Conservation (phyloP, 805 yeast genomes). For the Isabelozyma pseudorhagii region DNA sequence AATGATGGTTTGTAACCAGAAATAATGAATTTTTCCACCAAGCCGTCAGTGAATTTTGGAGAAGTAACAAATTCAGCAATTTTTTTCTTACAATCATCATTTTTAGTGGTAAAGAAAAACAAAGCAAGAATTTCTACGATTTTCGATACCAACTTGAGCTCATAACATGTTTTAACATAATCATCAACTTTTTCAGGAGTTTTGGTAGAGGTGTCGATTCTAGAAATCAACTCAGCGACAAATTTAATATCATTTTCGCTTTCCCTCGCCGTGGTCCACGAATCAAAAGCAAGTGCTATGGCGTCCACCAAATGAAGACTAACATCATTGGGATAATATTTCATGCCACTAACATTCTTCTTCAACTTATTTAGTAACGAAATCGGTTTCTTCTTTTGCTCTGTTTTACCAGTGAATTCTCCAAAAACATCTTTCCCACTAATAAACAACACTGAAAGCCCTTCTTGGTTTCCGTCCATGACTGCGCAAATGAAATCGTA, state of each 20-base stretch:
- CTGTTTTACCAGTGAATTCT: constrained; percentile 18
- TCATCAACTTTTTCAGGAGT: constrained; percentile 15
- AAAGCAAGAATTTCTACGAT: constrained; percentile 75
- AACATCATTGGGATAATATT: constrained; percentile 57
- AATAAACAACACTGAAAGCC: constrained; percentile 65
- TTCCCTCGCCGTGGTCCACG: constrained; percentile 68
- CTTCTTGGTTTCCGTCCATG: constrained; percentile 72
- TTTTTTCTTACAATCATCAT: constrained; percentile 34
- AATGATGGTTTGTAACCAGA: constrained; percentile 45
- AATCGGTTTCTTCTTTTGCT: constrained; percentile 5
- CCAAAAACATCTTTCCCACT: constrained; percentile 55
- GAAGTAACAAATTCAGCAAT: constrained; percentile 43
- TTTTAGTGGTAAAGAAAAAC: constrained; percentile 57
- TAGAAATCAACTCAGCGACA: constrained; percentile 37
- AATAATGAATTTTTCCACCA: constrained; percentile 36
- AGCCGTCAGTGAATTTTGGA: constrained; percentile 27
- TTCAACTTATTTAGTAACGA: constrained; percentile 59
- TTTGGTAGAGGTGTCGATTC: constrained; percentile 15
- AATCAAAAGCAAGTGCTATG: constrained; percentile 67
- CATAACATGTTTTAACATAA: constrained; percentile 44
- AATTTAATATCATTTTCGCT: constrained; percentile 48
- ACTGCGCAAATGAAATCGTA: constrained; percentile 67
- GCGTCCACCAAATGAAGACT: constrained; percentile 69
- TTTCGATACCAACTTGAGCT: constrained; percentile 58
- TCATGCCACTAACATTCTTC: constrained; percentile 48